phyloP scores from a whole-genome alignment of 1,284 basidiomycete species.

The Peniophora sp. region DNA sequence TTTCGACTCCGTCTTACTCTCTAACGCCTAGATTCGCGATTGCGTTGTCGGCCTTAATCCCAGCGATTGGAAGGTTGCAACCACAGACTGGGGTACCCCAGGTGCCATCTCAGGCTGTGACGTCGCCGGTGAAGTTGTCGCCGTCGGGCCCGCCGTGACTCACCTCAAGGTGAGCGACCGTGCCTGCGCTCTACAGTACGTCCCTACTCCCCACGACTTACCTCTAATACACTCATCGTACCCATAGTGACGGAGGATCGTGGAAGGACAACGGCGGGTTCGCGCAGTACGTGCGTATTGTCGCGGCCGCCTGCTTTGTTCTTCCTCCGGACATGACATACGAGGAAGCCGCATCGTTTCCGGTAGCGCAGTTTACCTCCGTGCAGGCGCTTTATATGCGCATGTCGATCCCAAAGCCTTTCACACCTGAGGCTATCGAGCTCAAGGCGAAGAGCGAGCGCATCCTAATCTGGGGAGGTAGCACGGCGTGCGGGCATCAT shows the following conservation, averaged over 20 bases:
- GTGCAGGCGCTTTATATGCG: conserved; percentile 9
- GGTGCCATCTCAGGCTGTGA: conserved; percentile 29
- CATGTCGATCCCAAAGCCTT: conserved; percentile 8
- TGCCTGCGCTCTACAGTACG: conserved; percentile 28
- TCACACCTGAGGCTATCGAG: conserved; percentile 2
- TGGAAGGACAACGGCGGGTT: conserved; percentile 4
- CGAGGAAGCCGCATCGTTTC: conserved; percentile 6
- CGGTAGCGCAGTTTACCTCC: conserved; percentile 9
- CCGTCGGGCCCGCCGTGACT: conserved; percentile 19
- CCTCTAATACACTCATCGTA: neutral
- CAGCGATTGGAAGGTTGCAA: conserved; percentile 2
- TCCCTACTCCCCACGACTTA: neutral
- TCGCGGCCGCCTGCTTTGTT: neutral
- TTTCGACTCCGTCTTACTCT: neutral
- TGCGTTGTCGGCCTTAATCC: conserved; percentile 2
- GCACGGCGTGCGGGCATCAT: conserved; percentile 31
- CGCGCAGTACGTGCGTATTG: conserved; percentile 6
- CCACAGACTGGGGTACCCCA: neutral
- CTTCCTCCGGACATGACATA: conserved; percentile 5
- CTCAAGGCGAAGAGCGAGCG: neutral
- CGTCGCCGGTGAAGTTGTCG: conserved; percentile 30
- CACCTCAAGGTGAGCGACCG: conserved; percentile 28
- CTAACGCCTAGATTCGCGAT: neutral
- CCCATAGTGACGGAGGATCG: conserved; percentile 22
- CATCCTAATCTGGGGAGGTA: conserved; percentile 29